Base-by-base conservation (phyloP, 116 monocot genomes). In the Zostera marina region DNA sequence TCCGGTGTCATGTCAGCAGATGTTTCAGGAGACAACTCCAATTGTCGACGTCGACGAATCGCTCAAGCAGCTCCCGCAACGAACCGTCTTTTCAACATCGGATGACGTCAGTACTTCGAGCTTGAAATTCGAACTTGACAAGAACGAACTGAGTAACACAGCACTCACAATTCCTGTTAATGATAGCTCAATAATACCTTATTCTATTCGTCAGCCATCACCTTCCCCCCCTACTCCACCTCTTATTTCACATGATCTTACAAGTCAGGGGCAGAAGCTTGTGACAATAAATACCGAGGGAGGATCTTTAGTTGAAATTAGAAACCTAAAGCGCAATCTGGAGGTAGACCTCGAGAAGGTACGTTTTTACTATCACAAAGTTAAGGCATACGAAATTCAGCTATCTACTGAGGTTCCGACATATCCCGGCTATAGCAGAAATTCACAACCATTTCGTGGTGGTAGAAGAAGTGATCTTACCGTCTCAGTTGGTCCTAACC, bases 331-430 rank as follows among this genome's bases (percentile, higher is more conserved):
- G 7, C 60, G 58, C 14, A 69, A 62, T 65, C 79, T 84, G 22
- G 40, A 38, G 7, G 64, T 67, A 4, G 77, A 88, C 63, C 75
- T 92, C 20, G 83, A 80, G 22, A 66, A 59, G 73, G 83, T 92
- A 19, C 79, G 86, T 12, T 59, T 68, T 9, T 47, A 76, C 13
- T 19, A 56, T 2, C 62, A 73, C 10, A 63, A 66, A 64, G 52
- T 92, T 3, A 80, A 86, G 59, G 72, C 64, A 7, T 25, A 47
- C 8, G 67, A 73, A 21, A 41, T 53, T 14, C 74, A 71, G 61
- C 24, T 66, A 15, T 56, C 65, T 38, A 24, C 68, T 9, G 53
- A 64, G 9, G 20, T 64, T 15, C 63, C 74, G 4, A 19, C 63
- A 1, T 68, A 54, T 9, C 58, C 75, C 1, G 73, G 59, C 2